A percentile compares a stretch with the other conserved stretches of the same genome.
phyloP scores from a whole-genome alignment of 2,329 filamentous ascomycete species.

The Colletotrichum incanum region DNA sequence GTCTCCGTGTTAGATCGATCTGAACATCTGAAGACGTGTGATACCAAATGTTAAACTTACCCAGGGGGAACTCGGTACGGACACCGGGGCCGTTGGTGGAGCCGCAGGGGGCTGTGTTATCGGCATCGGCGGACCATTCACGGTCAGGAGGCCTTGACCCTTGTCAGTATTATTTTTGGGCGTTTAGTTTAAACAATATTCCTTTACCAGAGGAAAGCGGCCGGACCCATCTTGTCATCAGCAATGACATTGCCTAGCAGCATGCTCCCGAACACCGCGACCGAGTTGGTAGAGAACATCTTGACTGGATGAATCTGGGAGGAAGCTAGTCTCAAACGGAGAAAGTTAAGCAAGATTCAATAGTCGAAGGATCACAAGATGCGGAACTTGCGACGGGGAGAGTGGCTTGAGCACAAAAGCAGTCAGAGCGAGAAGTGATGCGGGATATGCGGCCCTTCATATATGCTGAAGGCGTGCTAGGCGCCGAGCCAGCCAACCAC shows the following conservation, averaged over 20 bases:
- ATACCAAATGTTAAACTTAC: conserved; percentile 51
- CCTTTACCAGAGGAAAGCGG: conserved; percentile 70
- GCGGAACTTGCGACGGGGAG: conserved; percentile 20
- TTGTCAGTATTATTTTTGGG: too few species aligned
- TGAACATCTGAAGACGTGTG: not conserved
- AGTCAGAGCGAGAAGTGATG: not conserved
- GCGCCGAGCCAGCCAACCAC: conserved; percentile 38
- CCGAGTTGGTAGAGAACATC: conserved; percentile 42
- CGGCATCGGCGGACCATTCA: conserved; percentile 67
- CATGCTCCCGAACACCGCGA: conserved; percentile 36
- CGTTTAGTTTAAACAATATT: too few species aligned
- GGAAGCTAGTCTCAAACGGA: conserved; percentile 18
- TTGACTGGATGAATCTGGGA: conserved; percentile 30
- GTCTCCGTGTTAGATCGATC: not conserved
- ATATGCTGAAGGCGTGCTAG: conserved; percentile 29
- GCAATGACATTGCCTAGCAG: conserved; percentile 40
- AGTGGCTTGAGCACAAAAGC: conserved; percentile 15
- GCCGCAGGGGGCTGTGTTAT: conserved; percentile 73
- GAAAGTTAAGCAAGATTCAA: conserved; percentile 16
- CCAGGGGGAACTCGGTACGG: conserved; percentile 70
- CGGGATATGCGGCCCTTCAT: conserved; percentile 24
- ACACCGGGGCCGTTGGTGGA: conserved; percentile 63
- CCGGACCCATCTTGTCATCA: conserved; percentile 64
- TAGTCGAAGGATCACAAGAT: conserved; percentile 34
- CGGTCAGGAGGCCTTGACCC: conserved; percentile 63